phyloP scores from a whole-genome alignment of 192 early-diverging fungal species.

The Podochytrium sp. region DNA sequence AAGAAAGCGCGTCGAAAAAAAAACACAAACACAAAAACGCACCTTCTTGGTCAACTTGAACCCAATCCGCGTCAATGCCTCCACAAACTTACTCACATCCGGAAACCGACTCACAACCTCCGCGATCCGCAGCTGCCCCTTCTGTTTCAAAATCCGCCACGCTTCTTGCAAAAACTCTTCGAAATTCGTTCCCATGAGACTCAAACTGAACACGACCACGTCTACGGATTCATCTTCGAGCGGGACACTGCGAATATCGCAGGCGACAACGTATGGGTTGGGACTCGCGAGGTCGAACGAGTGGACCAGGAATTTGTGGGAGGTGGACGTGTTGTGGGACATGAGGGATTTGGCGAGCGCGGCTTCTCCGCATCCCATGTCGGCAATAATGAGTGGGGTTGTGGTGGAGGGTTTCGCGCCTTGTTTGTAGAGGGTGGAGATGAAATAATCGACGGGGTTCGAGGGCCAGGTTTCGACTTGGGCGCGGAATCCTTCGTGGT shows the following conservation, averaged over 20 bases:
- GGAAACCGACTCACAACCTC: conserved; percentile 92
- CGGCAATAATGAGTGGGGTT: conserved; percentile 69
- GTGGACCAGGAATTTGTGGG: conserved; percentile 6
- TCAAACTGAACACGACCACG: conserved; percentile 88
- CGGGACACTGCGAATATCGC: conserved; percentile 85
- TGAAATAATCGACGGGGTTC: conserved; percentile 90
- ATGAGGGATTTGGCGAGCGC: conserved; percentile 74
- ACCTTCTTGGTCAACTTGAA: conserved; percentile 77
- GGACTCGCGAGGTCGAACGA: conserved; percentile 14
- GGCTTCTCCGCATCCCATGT: conserved; percentile 97
- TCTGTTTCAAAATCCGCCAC: conserved; percentile 78
- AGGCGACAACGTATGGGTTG: conserved; percentile 69
- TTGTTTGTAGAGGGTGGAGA: conserved; percentile 67
- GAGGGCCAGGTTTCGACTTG: conserved; percentile 91
- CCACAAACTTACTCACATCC: conserved; percentile 77
- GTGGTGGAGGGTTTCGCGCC: conserved; percentile 41
- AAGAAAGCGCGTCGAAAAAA: conserved; percentile 1
- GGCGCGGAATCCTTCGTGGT: conserved; percentile 91
- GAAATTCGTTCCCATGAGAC: conserved; percentile 97
- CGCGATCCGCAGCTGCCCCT: conserved; percentile 89
- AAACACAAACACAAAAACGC: neutral
- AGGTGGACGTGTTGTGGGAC: conserved; percentile 11
- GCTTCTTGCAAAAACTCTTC: conserved; percentile 90
- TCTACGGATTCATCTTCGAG: conserved; percentile 69
- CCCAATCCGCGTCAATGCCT: conserved; percentile 71